These are phyloP conservation scores for Blastocystis sp. DNA, from an alignment of 352 stramenopile genomes.

Conservation along the genomic window DNA sequence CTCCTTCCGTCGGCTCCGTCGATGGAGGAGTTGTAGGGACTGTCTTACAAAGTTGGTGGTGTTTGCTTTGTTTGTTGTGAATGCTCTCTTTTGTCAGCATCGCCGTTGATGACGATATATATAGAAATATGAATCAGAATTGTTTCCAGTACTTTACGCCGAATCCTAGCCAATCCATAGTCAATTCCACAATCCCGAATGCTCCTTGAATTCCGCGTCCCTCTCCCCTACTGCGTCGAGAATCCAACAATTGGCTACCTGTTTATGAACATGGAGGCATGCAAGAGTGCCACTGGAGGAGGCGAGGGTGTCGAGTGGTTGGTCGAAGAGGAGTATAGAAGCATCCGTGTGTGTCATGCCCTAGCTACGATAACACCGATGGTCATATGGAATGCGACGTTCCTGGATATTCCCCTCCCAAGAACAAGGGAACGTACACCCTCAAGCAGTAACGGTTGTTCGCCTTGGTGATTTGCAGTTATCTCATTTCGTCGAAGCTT, in stretches of 20 bases:
- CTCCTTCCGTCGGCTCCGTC: background rate
- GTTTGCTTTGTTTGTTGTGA: no score
- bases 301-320: slow-evolving; percentile 22
- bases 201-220: background rate
- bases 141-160: no score
- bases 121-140: no score
- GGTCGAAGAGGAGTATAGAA: background rate
- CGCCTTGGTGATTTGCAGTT: background rate
- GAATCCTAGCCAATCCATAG: no score
- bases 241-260: background rate
- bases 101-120: no score
- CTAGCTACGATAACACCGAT: slow-evolving; percentile 24
- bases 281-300: background rate
- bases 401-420: background rate
- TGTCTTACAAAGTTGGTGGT: background rate
- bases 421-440: slow-evolving; percentile 3
- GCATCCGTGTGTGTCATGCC: background rate
- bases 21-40: background rate
- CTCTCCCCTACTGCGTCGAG: background rate
- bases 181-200: background rate
- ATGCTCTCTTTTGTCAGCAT: no score
- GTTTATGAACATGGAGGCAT: background rate
- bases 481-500: background rate
- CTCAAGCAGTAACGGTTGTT: background rate
- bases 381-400: slow-evolving; percentile 11